phyloP scores from a whole-genome alignment of 1,139 yeast species.

The Waltiozyma sp. region DNA sequence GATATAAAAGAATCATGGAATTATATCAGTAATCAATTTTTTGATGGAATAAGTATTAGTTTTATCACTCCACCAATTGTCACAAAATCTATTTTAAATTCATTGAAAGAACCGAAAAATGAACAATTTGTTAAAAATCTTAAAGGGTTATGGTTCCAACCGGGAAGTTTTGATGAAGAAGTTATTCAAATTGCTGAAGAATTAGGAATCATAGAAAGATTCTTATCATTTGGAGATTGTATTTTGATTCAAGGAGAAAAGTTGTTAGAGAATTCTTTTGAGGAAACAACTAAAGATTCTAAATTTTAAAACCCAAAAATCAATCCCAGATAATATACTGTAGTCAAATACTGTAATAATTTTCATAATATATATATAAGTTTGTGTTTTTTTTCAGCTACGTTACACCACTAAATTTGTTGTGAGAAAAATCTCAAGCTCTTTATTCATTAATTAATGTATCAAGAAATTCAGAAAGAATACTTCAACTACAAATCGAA shows the following conservation, averaged over 20 bases:
- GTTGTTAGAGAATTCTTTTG: background rate
- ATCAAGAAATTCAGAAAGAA: too few species aligned
- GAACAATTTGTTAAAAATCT: constrained; percentile 16
- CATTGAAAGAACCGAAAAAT: constrained; percentile 20
- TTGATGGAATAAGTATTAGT: constrained; percentile 42
- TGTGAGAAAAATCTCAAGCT: too few species aligned
- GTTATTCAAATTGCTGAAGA: constrained; percentile 35
- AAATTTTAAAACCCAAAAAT: too few species aligned
- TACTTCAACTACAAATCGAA: too few species aligned
- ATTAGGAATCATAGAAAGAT: constrained; percentile 25
- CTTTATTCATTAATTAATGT: too few species aligned
- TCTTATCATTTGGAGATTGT: constrained; percentile 50
- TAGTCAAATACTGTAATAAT: too few species aligned
- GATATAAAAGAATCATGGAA: constrained; percentile 21
- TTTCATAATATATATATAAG: too few species aligned
- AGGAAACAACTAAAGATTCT: too few species aligned
- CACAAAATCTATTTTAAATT: constrained; percentile 37
- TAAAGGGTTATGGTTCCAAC: constrained; percentile 72
- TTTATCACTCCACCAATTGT: constrained; percentile 68
- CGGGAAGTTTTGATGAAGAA: constrained; percentile 55
- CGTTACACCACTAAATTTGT: too few species aligned
- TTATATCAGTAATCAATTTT: constrained; percentile 3
- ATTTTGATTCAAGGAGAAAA: constrained; percentile 59
- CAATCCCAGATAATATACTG: too few species aligned
- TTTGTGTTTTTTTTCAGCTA: too few species aligned